A percentile compares a stretch with the other conserved stretches of the same genome.
phyloP scores from a whole-genome alignment of 2,329 filamentous ascomycete genomes.

The Alternaria gaisen region DNA sequence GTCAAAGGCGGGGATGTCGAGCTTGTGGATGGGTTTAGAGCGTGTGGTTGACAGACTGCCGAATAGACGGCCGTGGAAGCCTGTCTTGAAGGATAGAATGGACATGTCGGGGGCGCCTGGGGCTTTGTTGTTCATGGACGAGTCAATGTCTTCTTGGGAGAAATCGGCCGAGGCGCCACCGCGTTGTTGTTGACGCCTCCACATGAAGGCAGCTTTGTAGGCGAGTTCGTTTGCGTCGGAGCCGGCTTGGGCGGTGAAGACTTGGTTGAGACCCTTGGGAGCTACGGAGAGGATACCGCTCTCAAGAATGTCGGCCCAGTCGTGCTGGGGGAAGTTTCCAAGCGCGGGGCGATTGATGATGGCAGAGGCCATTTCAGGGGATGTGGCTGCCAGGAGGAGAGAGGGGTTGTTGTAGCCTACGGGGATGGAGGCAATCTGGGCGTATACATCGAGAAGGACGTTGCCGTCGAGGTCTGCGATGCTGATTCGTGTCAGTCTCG shows the following conservation, averaged over 20 bases:
- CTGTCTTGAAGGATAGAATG: slow-evolving; percentile 87
- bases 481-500: slow-evolving; percentile 29
- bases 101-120: slow-evolving; percentile 82
- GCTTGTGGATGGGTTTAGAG: slow-evolving; percentile 92
- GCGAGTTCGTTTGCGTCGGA: slow-evolving; percentile 95
- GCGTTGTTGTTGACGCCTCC: slow-evolving; percentile 80
- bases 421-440: slow-evolving; percentile 92
- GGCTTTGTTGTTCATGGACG: slow-evolving; percentile 80
- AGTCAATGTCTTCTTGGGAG: slow-evolving; percentile 76
- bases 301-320: slow-evolving; percentile 83
- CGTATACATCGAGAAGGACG: slow-evolving; percentile 78
- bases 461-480: slow-evolving; percentile 77
- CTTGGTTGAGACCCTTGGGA: slow-evolving; percentile 83
- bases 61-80: slow-evolving; percentile 90
- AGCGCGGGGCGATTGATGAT: slow-evolving; percentile 89
- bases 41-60: slow-evolving; percentile 87
- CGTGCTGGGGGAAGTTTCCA: slow-evolving; percentile 87
- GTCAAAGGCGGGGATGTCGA: slow-evolving; percentile 94
- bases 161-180: slow-evolving; percentile 82
- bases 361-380: slow-evolving; percentile 79
- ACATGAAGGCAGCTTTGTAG: slow-evolving; percentile 97
- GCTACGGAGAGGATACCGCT: slow-evolving; percentile 83
- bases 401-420: slow-evolving; percentile 91
- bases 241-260: slow-evolving; percentile 88
- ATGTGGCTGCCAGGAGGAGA: slow-evolving; percentile 73